phyloP scores from a whole-genome alignment of 192 early-diverging fungal genomes.

The Backusella circina region DNA sequence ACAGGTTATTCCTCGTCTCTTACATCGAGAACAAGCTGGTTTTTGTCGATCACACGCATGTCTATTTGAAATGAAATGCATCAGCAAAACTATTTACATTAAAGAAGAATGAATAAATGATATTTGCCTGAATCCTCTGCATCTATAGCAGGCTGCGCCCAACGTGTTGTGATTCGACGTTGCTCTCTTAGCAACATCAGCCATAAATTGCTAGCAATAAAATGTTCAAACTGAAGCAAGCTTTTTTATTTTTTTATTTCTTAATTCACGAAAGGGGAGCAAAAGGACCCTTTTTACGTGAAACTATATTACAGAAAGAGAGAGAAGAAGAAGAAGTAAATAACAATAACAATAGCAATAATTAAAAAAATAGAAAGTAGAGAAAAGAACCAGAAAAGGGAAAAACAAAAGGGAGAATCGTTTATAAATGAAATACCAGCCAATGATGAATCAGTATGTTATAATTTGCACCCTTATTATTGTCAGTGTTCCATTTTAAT shows the following conservation, averaged over 20 bases:
- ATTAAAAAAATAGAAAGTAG: not conserved
- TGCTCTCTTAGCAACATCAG: slow-evolving; percentile 11
- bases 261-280: not conserved
- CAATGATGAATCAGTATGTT: not conserved
- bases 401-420: not conserved
- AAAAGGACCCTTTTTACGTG: not conserved
- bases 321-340: not conserved
- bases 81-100: not conserved
- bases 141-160: slow-evolving; percentile 36
- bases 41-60: slow-evolving; percentile 37
- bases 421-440: slow-evolving; percentile 1
- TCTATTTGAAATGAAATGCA: slow-evolving; percentile 11
- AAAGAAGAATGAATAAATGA: not conserved
- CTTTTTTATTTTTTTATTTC: not conserved
- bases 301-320: not conserved
- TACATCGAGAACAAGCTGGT: slow-evolving; percentile 35
- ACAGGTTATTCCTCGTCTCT: slow-evolving; percentile 29
- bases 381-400: slow-evolving; percentile 1
- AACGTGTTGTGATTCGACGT: slow-evolving; percentile 16
- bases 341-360: not conserved
- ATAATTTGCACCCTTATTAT: not conserved
- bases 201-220: slow-evolving; percentile 14
- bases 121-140: slow-evolving; percentile 38
- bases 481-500: not conserved
- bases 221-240: not conserved